Base-by-base conservation (phyloP, 371 early-diverging fungal genomes). In the Apophysomyces ossiformis region DNA sequence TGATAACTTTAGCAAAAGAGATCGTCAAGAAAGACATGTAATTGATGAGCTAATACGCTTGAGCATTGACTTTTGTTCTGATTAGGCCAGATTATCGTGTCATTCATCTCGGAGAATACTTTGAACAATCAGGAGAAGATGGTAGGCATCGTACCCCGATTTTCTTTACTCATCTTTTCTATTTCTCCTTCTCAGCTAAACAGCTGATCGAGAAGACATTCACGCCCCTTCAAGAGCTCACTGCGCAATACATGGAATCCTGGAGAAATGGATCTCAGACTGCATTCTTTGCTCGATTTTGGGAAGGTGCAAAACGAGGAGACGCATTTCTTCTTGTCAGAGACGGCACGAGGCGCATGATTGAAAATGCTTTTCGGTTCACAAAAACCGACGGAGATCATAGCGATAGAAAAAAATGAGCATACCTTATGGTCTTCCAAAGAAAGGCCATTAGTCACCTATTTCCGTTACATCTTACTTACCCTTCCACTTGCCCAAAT, bases 241-340 rank as follows among this genome's bases (percentile, higher is more conserved):
- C 66, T 9, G 57, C 59, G 38, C 68, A 50, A 26, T 50, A 50
- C 54, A 50, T 50, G 54, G 54, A 50, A 21, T 50, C 54, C 9
- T 50, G 54, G 54, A 50, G 6, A 21, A 21, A 50, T 50, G 54
- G 54, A 26, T 50, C 54, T 26, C 54, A 50, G 21, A 50, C 9
- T 50, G 35, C 54, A 9, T 50, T 50, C 54, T 50, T 50, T 50
- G 54, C 54, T 6, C 54, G 54, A 21, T 50, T 50, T 50, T 50
- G 3, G 54, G 54, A 50, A 21, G 21, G 72, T 46, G 68, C 68
- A 43, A 58, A 57, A 54, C 65, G 72, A 15, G 72, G 72, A 37
- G 72, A 72, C 39, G 72, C 69, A 61, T 74, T 74, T 26, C 60
- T 39, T 60, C 70, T 70, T 50, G 69, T 62, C 18, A 74, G 37